These are phyloP conservation scores for Dinochytrium kinnereticum DNA, from an alignment of 371 early-diverging fungal species.

Conservation along the genomic window DNA sequence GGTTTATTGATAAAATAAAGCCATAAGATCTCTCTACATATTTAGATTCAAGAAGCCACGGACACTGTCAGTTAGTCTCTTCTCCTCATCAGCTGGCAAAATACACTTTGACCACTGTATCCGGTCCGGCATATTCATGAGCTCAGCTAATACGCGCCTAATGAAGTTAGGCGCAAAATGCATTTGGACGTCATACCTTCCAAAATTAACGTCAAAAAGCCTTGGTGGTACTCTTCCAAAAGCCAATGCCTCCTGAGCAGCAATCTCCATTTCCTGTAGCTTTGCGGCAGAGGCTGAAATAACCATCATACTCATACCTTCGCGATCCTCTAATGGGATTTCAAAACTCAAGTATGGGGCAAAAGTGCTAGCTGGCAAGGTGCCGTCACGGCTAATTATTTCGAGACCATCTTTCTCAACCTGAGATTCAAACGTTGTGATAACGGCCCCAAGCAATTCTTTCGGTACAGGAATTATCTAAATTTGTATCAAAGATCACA, in stretches of 20 bases:
- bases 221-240: slow-evolving; percentile 37
- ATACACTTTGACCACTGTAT: slow-evolving; percentile 77
- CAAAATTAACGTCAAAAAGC: slow-evolving; percentile 72
- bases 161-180: neutral
- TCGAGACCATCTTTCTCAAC: slow-evolving; percentile 44
- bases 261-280: slow-evolving; percentile 19
- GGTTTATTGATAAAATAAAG: neutral
- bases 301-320: slow-evolving; percentile 13
- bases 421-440: slow-evolving; percentile 41
- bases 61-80: slow-evolving; percentile 29
- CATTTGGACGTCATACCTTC: slow-evolving; percentile 53
- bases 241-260: slow-evolving; percentile 5
- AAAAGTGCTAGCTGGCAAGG: slow-evolving; percentile 55
- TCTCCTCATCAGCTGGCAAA: slow-evolving; percentile 66
- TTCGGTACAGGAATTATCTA: slow-evolving; percentile 49
- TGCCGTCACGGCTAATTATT: slow-evolving; percentile 37
- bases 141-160: slow-evolving; percentile 63
- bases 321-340: slow-evolving; percentile 56
- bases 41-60: slow-evolving; percentile 19
- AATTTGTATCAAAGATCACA: slow-evolving; percentile 43
- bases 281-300: slow-evolving; percentile 33
- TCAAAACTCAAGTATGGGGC: slow-evolving; percentile 70
- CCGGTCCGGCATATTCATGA: slow-evolving; percentile 66
- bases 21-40: neutral
- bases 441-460: slow-evolving; percentile 24